Base-by-base conservation (phyloP, 805 yeast genomes). In the Wickerhamiella occidentalis region DNA sequence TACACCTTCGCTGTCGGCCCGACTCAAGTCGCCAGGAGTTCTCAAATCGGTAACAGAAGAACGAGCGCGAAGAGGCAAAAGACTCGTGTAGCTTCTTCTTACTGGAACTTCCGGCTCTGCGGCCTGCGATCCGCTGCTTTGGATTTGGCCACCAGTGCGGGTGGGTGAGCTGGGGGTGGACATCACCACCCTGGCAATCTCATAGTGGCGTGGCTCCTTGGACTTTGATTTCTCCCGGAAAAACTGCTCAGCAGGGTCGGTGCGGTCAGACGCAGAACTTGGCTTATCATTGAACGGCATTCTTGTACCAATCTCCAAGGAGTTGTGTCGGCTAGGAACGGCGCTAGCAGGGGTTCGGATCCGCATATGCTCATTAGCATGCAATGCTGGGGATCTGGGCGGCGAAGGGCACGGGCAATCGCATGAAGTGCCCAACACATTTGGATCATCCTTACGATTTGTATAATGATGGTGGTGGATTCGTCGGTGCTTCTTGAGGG, bases 281-380 rank as follows among this genome's bases (percentile, higher is more conserved):
- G 42, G 40, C 40, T 46, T 47, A 12, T 48, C 46, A 9, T 49
- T 52, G 49, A 61, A 61, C 5, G 62, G 60, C 48, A 58, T 48
- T 15, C 58, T 57, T 19, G 59, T 54, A 22, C 67, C 67, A 42
- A 64, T 64, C 38, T 59, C 66, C n/a, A 53, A 55, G 9, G 58
- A 55, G 35, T 54, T 45, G 13, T 49, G 50, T 35, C 56, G 56
- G 26, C 51, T 33, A n/a, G 62, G 56, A 36, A 57, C 56, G 7
- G 64, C 59, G 21, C 60, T 49, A 9, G 64, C 67, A 7, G 67
- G 67, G 23, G 63, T 62, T 47, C 61, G 60, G 44, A 64, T 63
- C 12, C 66, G 59, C 40, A 54, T 55, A 40, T 58, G 60, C 51
- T 62, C 64, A 52, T 61, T 57, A 12, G 60, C 48, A 18, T 55